A percentile compares a stretch with the other conserved stretches of the same genome.
phyloP scores from a whole-genome alignment of 2,329 filamentous ascomycete species.

The Xylaria arbuscula region DNA sequence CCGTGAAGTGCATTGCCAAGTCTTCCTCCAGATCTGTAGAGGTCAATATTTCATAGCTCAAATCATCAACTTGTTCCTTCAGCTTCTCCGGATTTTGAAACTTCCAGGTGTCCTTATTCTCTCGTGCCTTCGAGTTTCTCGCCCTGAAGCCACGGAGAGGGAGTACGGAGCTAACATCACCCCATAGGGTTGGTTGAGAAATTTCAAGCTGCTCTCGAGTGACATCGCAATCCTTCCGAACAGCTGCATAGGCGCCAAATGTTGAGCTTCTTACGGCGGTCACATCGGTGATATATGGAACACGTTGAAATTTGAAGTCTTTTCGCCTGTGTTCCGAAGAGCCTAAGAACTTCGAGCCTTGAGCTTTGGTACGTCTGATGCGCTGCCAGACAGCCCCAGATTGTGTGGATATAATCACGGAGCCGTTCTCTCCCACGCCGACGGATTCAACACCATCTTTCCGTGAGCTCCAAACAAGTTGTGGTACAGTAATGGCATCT shows the following conservation, averaged over 20 bases:
- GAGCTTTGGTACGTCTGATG: slow-evolving; percentile 83
- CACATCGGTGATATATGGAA: slow-evolving; percentile 88
- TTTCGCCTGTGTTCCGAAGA: slow-evolving; percentile 72
- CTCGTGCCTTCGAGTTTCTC: slow-evolving; percentile 52
- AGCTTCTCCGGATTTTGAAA: slow-evolving; percentile 57
- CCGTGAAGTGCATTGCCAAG: slow-evolving; percentile 61
- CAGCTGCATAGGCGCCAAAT: slow-evolving; percentile 88
- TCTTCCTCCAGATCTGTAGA: slow-evolving; percentile 75
- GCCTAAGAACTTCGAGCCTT: slow-evolving; percentile 63
- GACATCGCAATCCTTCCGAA: slow-evolving; percentile 85
- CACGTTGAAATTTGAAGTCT: slow-evolving; percentile 94
- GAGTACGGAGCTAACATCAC: slow-evolving; percentile 76
- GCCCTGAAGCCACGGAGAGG: slow-evolving; percentile 71
- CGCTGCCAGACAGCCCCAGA: slow-evolving; percentile 94
- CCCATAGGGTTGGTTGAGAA: slow-evolving; percentile 75
- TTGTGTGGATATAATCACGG: slow-evolving; percentile 91
- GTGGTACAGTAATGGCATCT: slow-evolving; percentile 79
- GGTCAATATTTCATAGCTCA: slow-evolving; percentile 66
- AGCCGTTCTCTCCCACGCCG: slow-evolving; percentile 89
- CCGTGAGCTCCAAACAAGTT: slow-evolving; percentile 87
- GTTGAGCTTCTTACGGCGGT: slow-evolving; percentile 86
- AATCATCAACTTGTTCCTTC: slow-evolving; percentile 63
- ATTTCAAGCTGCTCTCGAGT: slow-evolving; percentile 77
- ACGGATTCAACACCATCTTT: slow-evolving; percentile 90
- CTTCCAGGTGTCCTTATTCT: slow-evolving; percentile 55